Evolutionary conservation across 2,329 filamentous ascomycete species (phyloP).

Genomic region (Endocalyx cinctus): DNA sequence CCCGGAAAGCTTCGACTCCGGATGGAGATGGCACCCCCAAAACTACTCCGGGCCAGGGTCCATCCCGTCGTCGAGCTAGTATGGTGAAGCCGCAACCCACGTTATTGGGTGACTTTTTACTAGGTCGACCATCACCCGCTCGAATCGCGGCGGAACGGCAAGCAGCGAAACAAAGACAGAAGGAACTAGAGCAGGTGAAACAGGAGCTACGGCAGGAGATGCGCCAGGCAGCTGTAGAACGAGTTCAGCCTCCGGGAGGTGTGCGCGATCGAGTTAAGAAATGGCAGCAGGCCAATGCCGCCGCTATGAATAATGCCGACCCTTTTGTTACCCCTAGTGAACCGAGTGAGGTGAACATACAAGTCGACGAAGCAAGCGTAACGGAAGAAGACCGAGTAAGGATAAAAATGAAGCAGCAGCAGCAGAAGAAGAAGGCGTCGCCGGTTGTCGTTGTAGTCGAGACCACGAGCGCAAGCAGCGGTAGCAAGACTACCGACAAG

Average conservation of each 20-base stretch:
- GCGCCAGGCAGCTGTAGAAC: conserved; percentile 54
- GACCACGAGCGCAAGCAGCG: conserved; percentile 21
- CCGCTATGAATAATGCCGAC: conserved; percentile 51
- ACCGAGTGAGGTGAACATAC: conserved; percentile 57
- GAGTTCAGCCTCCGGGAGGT: conserved; percentile 58
- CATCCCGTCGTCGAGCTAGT: conserved; percentile 22
- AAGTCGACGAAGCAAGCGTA: conserved; percentile 56
- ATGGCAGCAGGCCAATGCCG: conserved; percentile 78
- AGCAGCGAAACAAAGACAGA: conserved; percentile 42
- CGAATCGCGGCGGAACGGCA: conserved; percentile 44
- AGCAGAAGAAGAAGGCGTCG: conserved; percentile 36
- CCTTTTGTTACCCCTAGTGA: conserved; percentile 51
- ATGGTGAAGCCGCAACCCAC: conserved; percentile 23
- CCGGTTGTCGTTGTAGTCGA: conserved; percentile 26
- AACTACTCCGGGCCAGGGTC: conserved; percentile 12
- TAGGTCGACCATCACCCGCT: conserved; percentile 39
- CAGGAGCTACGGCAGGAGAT: conserved; percentile 54
- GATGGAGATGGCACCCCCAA: conserved; percentile 17
- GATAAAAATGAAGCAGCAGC: conserved; percentile 48
- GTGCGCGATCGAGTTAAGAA: conserved; percentile 74
- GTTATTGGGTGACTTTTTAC: conserved; percentile 25
- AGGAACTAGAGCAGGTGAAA: conserved; percentile 57
- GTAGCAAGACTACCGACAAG: too few relatives aligned
- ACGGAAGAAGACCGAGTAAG: conserved; percentile 57
- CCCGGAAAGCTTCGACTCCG: conserved; percentile 11